Percentiles rank a stretch among this genome's conserved stretches.
phyloP scores from a whole-genome alignment of 176 grass and related monocot genomes.

The Triticum timopheevii region DNA sequence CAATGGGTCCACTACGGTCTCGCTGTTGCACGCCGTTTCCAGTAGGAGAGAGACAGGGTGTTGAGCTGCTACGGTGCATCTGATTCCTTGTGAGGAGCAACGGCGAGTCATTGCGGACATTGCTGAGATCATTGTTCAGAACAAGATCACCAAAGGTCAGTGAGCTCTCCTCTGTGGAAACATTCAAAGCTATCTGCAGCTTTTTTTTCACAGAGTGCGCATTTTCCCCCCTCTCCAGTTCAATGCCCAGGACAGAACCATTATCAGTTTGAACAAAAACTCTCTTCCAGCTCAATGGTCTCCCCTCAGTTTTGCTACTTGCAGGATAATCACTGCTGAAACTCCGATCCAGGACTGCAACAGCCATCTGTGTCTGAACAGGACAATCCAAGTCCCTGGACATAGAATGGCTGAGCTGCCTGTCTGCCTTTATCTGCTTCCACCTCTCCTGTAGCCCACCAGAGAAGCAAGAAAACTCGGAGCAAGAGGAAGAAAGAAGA shows the following conservation, averaged over 20 bases:
- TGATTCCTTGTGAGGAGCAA: conserved; percentile 77
- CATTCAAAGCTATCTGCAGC: conserved; percentile 75
- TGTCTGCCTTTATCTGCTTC: conserved; percentile 36
- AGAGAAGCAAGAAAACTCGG: conserved; percentile 27
- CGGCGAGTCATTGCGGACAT: conserved; percentile 79
- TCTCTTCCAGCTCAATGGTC: conserved; percentile 72
- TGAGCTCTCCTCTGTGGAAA: conserved; percentile 87
- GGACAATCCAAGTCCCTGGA: conserved; percentile 78
- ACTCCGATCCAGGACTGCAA: conserved; percentile 58
- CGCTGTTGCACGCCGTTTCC: conserved; percentile 54
- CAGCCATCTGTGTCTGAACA: conserved; percentile 96
- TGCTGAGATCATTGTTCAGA: conserved; percentile 85
- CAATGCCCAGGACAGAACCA: conserved; percentile 80
- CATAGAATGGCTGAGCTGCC: conserved; percentile 46
- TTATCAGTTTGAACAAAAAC: conserved; percentile 95
- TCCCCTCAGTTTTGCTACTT: conserved; percentile 55
- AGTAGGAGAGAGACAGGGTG: conserved; percentile 85
- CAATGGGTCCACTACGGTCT: conserved; percentile 72
- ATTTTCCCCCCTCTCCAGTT: conserved; percentile 90
- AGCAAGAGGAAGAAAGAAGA: conserved; percentile 20
- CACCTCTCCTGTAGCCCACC: conserved; percentile 36
- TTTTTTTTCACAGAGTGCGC: conserved; percentile 89
- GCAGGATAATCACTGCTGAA: conserved; percentile 68
- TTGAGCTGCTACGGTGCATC: conserved; percentile 82
- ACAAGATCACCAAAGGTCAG: conserved; percentile 82